Percentiles rank a stretch among this genome's conserved stretches.
Evolutionary conservation across 2,329 filamentous ascomycete genomes (phyloP).

Genomic region (Zelopaecilomyces penicillatus): DNA sequence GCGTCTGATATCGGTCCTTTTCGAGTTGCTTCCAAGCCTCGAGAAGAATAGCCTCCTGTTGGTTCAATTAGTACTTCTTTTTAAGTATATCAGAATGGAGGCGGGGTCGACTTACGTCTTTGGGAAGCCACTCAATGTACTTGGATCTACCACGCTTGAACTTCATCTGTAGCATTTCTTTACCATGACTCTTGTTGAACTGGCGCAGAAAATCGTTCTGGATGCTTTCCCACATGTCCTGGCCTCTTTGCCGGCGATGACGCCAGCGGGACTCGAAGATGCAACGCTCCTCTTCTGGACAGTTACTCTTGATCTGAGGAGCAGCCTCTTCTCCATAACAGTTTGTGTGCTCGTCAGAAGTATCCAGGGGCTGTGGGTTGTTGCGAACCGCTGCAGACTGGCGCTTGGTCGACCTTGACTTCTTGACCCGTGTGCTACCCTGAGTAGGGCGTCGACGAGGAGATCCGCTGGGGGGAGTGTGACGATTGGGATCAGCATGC

Average conservation of each 20-base stretch:
- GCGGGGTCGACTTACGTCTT: slow-evolving; percentile 36
- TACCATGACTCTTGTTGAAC: slow-evolving; percentile 30
- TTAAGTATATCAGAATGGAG: no score
- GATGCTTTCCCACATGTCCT: slow-evolving; percentile 52
- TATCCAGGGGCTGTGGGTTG: slow-evolving; percentile 11
- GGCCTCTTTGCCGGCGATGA: slow-evolving; percentile 39
- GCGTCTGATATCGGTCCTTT: slow-evolving; percentile 32
- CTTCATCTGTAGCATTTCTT: slow-evolving; percentile 49
- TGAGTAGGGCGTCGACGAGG: slow-evolving; percentile 18
- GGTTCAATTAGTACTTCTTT: not conserved
- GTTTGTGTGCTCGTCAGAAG: slow-evolving; percentile 26
- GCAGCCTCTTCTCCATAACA: slow-evolving; percentile 25
- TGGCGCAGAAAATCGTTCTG: slow-evolving; percentile 30
- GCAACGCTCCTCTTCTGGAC: slow-evolving; percentile 39
- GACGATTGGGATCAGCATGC: slow-evolving; percentile 7
- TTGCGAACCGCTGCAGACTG: slow-evolving; percentile 5
- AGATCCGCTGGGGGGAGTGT: slow-evolving; percentile 17
- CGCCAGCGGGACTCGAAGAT: slow-evolving; percentile 42
- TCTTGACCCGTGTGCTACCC: slow-evolving; percentile 20
- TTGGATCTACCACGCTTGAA: slow-evolving; percentile 42
- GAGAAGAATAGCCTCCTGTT: slow-evolving; percentile 31
- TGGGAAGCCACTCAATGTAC: slow-evolving; percentile 38
- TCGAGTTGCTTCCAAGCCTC: slow-evolving; percentile 34
- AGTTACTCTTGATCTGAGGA: slow-evolving; percentile 34
- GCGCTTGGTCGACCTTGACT: slow-evolving; percentile 11